Evolutionary conservation across 2,329 filamentous ascomycete species (phyloP).

Genomic region (Alternaria sp.): DNA sequence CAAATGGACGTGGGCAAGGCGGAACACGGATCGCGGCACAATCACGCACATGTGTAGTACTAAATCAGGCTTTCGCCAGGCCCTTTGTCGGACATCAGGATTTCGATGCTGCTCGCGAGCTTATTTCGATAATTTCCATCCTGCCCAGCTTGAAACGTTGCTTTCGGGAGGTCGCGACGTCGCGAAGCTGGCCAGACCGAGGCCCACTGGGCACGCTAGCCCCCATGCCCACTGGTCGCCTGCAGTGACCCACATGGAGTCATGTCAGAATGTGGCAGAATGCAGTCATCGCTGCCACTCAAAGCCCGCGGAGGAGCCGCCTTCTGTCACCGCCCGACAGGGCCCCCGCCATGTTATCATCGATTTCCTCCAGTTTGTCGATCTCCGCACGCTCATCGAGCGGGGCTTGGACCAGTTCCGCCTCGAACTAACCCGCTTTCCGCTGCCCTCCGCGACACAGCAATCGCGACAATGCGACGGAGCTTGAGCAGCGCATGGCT

Average conservation of each 20-base stretch:
- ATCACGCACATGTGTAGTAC: background rate
- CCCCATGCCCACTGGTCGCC: slow-evolving; percentile 25
- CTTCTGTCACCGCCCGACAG: slow-evolving; percentile 28
- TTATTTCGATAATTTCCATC: slow-evolving; percentile 8
- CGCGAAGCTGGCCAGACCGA: slow-evolving; percentile 26
- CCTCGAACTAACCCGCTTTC: slow-evolving; percentile 22
- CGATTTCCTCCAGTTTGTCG: slow-evolving; percentile 35
- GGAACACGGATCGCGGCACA: background rate
- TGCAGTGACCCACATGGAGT: slow-evolving; percentile 31
- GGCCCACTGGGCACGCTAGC: slow-evolving; percentile 19
- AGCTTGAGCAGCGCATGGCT: slow-evolving; percentile 10
- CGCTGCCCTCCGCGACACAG: slow-evolving; percentile 15
- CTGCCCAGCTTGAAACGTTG: slow-evolving; percentile 28
- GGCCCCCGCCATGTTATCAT: slow-evolving; percentile 14
- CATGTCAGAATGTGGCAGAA: slow-evolving; percentile 38
- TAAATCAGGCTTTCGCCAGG: background rate
- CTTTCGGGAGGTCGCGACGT: slow-evolving; percentile 10
- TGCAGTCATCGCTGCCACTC: slow-evolving; percentile 21
- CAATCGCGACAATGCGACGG: slow-evolving; percentile 21
- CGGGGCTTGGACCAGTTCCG: slow-evolving; percentile 14
- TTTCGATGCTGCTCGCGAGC: slow-evolving; percentile 3
- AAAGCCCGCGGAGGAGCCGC: slow-evolving; percentile 1
- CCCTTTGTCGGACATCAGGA: slow-evolving; percentile 1
- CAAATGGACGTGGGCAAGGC: background rate
- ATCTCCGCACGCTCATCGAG: slow-evolving; percentile 25